Percentiles rank a stretch among this genome's conserved stretches.
Evolutionary conservation across 768 basidiomycete species (phyloP).

Genomic region (Tephrocybe sp.): DNA sequence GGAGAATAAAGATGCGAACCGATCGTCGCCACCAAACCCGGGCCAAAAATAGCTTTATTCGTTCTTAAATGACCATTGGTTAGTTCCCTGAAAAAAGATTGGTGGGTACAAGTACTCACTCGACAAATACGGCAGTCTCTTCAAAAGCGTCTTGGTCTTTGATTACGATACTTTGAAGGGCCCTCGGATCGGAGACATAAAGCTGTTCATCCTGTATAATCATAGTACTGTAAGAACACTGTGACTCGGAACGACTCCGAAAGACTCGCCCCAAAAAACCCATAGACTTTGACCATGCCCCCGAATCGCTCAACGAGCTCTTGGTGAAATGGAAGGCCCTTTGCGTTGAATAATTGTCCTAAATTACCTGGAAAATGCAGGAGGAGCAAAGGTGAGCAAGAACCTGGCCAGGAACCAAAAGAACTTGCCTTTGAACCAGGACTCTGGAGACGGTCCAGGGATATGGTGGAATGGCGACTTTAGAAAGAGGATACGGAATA

Average conservation of each 20-base stretch:
- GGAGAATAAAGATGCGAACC: conserved; percentile 21
- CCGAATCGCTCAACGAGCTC: conserved; percentile 38
- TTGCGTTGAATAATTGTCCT: conserved; percentile 41
- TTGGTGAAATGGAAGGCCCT: conserved; percentile 43
- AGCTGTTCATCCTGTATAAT: conserved; percentile 43
- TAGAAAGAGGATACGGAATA: conserved; percentile 6
- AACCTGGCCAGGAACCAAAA: neutral
- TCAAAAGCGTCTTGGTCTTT: conserved; percentile 52
- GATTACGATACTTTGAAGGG: conserved; percentile 45
- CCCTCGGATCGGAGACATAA: conserved; percentile 49
- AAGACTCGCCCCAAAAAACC: conserved; percentile 44
- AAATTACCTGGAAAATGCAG: conserved; percentile 33
- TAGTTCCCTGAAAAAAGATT: no score
- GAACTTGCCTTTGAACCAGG: conserved; percentile 32
- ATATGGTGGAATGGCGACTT: conserved; percentile 22
- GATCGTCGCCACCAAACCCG: conserved; percentile 42
- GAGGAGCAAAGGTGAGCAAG: neutral
- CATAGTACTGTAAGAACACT: neutral
- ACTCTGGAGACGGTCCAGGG: conserved; percentile 31
- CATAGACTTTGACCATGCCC: conserved; percentile 44
- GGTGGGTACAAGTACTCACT: conserved; percentile 32
- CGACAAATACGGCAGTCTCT: conserved; percentile 42
- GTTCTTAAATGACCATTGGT: no score
- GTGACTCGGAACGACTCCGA: neutral
- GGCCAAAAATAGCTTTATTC: conserved; percentile 47